Evolutionary conservation across 2,329 filamentous ascomycete genomes (phyloP).

Genomic region (Blastomyces parvus): DNA sequence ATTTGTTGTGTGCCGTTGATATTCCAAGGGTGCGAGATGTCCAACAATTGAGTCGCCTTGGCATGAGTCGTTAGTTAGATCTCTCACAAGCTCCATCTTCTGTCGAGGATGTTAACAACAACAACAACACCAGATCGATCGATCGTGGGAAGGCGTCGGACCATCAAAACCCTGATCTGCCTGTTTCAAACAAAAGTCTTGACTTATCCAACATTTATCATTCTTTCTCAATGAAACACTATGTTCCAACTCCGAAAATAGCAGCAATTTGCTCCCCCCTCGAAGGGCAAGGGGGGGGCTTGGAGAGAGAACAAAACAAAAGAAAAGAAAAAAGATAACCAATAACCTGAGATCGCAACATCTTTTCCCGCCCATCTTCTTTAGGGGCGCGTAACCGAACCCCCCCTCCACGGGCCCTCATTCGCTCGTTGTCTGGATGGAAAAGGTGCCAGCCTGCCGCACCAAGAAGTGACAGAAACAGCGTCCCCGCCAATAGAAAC

Average conservation of each 20-base stretch:
- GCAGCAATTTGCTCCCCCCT: neutral
- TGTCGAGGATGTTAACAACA: too few species aligned
- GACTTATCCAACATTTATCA: neutral
- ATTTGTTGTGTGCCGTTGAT: too few species aligned
- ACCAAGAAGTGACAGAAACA: neutral
- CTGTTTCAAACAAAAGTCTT: neutral
- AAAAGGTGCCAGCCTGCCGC: neutral
- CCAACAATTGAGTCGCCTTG: too few species aligned
- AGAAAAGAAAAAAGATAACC: neutral
- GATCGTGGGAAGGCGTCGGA: too few species aligned
- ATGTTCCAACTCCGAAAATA: neutral
- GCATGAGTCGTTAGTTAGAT: too few species aligned
- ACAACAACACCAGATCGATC: too few species aligned
- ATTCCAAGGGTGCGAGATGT: too few species aligned
- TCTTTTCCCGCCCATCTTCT: neutral
- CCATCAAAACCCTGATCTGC: too few species aligned
- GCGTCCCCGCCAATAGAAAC: neutral
- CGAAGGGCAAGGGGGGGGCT: too few species aligned
- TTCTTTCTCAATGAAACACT: neutral
- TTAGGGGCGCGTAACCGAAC: constrained; percentile 7
- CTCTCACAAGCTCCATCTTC: too few species aligned
- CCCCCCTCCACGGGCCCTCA: neutral
- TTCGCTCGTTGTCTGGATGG: neutral
- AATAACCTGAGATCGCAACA: neutral
- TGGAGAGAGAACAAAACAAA: neutral